Evolutionary conservation across 495 filamentous ascomycete genomes (phyloP).

Genomic region (Penicillium silybi): DNA sequence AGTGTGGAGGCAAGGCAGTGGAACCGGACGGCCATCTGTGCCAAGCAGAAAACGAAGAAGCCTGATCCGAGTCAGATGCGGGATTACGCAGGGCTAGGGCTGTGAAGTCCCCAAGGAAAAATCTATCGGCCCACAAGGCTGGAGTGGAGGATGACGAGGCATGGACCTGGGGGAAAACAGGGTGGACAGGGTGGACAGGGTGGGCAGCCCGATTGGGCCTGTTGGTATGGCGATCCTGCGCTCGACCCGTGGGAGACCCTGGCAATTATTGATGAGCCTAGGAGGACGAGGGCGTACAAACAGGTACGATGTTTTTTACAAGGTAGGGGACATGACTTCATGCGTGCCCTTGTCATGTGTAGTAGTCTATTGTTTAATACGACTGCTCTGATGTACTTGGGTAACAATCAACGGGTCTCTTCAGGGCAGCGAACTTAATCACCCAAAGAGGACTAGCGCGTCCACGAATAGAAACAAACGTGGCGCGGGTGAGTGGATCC

Average conservation of each 20-base stretch:
- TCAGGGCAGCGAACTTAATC: background rate
- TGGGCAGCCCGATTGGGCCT: conserved; percentile 4
- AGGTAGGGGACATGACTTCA: no score
- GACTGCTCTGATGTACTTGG: background rate
- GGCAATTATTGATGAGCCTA: background rate
- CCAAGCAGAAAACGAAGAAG: conserved; percentile 19
- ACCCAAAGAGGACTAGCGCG: conserved; percentile 10
- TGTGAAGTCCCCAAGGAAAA: conserved; percentile 1
- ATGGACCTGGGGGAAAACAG: background rate
- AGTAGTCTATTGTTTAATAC: no score
- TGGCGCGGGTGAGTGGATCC: conserved; percentile 13
- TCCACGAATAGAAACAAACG: conserved; percentile 28
- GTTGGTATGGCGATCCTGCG: conserved; percentile 17
- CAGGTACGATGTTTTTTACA: background rate
- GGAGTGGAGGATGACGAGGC: conserved; percentile 21
- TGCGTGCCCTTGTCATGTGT: no score
- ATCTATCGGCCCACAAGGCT: conserved; percentile 19
- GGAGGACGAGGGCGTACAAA: background rate
- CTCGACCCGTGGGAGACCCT: conserved; percentile 2
- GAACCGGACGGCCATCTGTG: conserved; percentile 3
- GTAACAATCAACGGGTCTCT: background rate
- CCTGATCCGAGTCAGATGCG: conserved; percentile 4
- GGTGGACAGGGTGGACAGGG: background rate
- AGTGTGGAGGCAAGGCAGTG: background rate
- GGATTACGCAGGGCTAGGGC: conserved; percentile 6